Evolutionary conservation across 1,284 basidiomycete genomes (phyloP).

Genomic region (Pterula multifida): DNA sequence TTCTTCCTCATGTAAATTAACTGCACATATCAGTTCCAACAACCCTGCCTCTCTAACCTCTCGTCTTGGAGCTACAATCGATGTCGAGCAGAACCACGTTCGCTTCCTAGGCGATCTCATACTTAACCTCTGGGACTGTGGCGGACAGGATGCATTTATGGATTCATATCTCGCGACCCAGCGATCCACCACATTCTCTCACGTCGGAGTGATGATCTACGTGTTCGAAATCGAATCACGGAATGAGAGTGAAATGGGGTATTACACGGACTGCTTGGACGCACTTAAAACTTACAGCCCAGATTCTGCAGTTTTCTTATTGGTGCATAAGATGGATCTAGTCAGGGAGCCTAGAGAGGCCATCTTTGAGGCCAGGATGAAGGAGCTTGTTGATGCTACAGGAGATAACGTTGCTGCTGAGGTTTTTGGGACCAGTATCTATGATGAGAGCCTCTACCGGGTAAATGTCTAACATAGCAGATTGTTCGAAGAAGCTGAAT

Average conservation of each 20-base stretch:
- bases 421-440: slow-evolving; percentile 93
- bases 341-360: slow-evolving; percentile 47
- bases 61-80: slow-evolving; percentile 90
- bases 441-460: slow-evolving; percentile 95
- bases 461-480: slow-evolving; percentile 27
- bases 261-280: slow-evolving; percentile 79
- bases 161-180: slow-evolving; percentile 90
- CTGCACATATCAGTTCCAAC: slow-evolving; percentile 56
- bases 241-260: slow-evolving; percentile 69
- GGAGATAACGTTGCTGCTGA: slow-evolving; percentile 38
- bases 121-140: slow-evolving; percentile 96
- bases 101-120: slow-evolving; percentile 91
- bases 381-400: slow-evolving; percentile 58
- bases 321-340: slow-evolving; percentile 96
- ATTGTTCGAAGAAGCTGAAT: slow-evolving; percentile 2
- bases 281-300: slow-evolving; percentile 68
- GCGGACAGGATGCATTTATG: slow-evolving; percentile 96
- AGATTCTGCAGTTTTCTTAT: slow-evolving; percentile 78
- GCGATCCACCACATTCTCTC: slow-evolving; percentile 85
- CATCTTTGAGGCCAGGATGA: slow-evolving; percentile 57
- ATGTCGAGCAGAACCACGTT: slow-evolving; percentile 96
- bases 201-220: slow-evolving; percentile 95
- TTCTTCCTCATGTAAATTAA: slow-evolving; percentile 7
- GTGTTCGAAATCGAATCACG: slow-evolving; percentile 88
- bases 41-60: slow-evolving; percentile 88